Conservation (phyloP, 345 rosid species). For the Anacardium occidentale region DNA sequence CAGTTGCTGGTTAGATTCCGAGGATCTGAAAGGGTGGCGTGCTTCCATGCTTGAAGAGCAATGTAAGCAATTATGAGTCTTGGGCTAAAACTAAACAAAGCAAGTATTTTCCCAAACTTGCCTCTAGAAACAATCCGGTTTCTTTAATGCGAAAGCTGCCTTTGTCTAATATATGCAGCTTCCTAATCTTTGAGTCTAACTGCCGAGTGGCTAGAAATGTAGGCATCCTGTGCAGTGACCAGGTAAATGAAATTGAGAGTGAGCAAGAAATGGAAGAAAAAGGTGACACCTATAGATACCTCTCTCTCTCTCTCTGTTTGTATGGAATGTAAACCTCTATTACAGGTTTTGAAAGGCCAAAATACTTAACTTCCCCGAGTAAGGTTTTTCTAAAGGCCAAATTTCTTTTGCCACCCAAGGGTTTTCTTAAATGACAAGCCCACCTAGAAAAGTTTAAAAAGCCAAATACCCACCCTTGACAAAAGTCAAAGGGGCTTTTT, state of each 20-base stretch:
- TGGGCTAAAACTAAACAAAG: constrained; percentile 45
- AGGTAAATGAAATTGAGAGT: constrained; percentile 25
- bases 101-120: constrained; percentile 35
- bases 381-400: no score
- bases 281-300: no score
- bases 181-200: background rate
- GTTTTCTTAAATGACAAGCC: no score
- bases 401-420: no score
- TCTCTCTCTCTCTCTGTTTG: no score
- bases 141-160: constrained; percentile 30
- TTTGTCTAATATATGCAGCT: constrained; percentile 15
- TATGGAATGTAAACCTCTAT: no score
- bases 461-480: no score
- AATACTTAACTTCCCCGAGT: no score
- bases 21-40: constrained; percentile 66
- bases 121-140: constrained; percentile 20
- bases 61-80: constrained; percentile 62
- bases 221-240: constrained; percentile 7
- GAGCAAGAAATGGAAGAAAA: constrained; percentile 22
- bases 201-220: constrained; percentile 20
- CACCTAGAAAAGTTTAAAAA: no score
- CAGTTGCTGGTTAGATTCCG: constrained; percentile 54
- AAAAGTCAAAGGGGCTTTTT: no score
- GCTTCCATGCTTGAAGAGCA: constrained; percentile 86
- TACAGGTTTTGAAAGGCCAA: no score